Evolutionary conservation across 768 basidiomycete species (phyloP).

Genomic region (Galerina marginata): DNA sequence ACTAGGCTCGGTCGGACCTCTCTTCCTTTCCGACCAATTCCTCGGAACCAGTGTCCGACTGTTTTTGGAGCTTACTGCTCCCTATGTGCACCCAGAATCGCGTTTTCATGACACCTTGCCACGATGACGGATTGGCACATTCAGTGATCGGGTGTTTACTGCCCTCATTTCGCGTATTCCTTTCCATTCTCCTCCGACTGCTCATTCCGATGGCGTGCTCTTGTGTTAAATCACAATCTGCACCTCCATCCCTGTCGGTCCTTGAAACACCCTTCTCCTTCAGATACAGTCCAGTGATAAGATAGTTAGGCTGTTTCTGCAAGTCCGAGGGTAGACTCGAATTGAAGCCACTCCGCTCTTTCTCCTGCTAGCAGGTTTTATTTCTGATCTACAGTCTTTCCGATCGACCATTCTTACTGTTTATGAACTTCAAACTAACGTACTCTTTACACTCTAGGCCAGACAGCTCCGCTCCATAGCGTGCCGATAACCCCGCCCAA

Average conservation of each 20-base stretch:
- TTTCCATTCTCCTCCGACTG: neutral
- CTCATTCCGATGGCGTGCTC: neutral
- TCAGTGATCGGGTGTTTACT: no score
- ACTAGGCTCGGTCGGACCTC: conserved; percentile 3
- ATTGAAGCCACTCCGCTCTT: neutral
- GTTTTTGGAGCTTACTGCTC: neutral
- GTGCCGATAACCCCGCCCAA: conserved; percentile 44
- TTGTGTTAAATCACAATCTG: neutral
- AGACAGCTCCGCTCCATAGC: conserved; percentile 36
- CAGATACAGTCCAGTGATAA: neutral
- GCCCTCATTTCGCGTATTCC: neutral
- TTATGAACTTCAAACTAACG: conserved; percentile 7
- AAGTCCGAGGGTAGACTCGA: neutral
- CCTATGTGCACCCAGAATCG: neutral
- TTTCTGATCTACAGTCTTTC: no score
- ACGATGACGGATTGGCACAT: neutral
- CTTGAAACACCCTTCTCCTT: neutral
- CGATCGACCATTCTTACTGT: neutral
- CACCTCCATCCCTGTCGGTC: no score
- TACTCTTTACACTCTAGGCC: conserved; percentile 33
- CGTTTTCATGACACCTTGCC: neutral
- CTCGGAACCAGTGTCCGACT: conserved; percentile 10
- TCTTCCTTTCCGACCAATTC: conserved; percentile 10
- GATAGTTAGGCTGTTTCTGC: neutral
- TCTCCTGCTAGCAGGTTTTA: neutral